Evolutionary conservation across 1,284 basidiomycete species (phyloP).

Genomic region (Prillingera fragicola): DNA sequence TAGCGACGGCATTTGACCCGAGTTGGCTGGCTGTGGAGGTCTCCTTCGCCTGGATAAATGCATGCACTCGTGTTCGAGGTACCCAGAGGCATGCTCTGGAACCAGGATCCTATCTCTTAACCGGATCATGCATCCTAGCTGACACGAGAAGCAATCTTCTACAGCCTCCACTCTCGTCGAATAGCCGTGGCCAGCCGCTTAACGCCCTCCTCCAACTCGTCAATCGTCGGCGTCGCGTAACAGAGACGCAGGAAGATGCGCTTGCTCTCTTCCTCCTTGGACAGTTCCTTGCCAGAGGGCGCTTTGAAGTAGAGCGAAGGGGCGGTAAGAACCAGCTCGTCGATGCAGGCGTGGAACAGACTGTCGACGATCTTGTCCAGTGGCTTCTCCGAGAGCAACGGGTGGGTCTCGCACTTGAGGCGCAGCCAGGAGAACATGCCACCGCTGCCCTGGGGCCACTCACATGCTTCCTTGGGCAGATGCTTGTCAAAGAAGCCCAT

Average conservation of each 20-base stretch:
- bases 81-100: too few relatives aligned
- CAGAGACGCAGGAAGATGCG: constrained; percentile 31
- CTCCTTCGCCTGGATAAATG: too few relatives aligned
- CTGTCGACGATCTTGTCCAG: constrained; percentile 27
- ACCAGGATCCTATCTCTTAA: too few relatives aligned
- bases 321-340: constrained; percentile 25
- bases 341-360: constrained; percentile 28
- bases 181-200: constrained; percentile 29
- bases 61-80: too few relatives aligned
- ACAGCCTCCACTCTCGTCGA: constrained; percentile 4
- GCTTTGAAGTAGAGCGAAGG: constrained; percentile 35
- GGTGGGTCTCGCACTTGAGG: constrained; percentile 34
- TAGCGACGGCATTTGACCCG: too few relatives aligned
- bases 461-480: constrained; percentile 20
- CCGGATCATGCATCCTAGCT: too few relatives aligned
- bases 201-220: constrained; percentile 38
- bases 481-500: constrained; percentile 27
- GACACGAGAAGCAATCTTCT: too few relatives aligned
- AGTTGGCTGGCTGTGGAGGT: too few relatives aligned
- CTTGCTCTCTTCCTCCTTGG: constrained; percentile 28
- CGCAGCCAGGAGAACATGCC: constrained; percentile 44
- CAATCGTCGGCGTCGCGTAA: constrained; percentile 26
- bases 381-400: constrained; percentile 20
- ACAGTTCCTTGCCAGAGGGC: constrained; percentile 16
- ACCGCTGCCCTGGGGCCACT: constrained; percentile 24